These are phyloP conservation scores for Coemansia sp. DNA, from an alignment of 192 early-diverging fungal species.

Conservation along the genomic window DNA sequence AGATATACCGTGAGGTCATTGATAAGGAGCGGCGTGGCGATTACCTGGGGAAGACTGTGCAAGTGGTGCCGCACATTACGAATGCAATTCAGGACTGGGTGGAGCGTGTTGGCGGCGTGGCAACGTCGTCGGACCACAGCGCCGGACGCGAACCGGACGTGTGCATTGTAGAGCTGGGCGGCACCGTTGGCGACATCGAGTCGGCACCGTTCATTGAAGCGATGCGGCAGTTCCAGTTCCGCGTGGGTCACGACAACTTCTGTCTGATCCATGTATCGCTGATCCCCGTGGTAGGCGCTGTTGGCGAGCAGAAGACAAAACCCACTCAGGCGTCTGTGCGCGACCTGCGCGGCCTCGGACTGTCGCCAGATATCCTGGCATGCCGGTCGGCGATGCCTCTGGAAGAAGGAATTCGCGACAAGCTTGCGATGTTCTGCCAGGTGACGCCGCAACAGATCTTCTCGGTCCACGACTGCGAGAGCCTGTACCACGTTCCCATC, in stretches of 20 bases:
- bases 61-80: constrained; percentile 98
- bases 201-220: constrained; percentile 99
- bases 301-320: constrained; percentile 99
- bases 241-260: constrained; percentile 98
- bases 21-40: constrained; percentile 93
- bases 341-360: constrained; percentile 91
- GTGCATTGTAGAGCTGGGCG: constrained; percentile 98
- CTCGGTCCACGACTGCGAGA: constrained; percentile 94
- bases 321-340: constrained; percentile 97
- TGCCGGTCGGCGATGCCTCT: constrained; percentile 88
- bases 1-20: constrained; percentile 96
- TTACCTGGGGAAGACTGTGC: constrained; percentile 98
- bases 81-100: constrained; percentile 98
- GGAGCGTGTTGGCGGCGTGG: constrained; percentile 88
- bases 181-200: constrained; percentile 99
- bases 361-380: constrained; percentile 95
- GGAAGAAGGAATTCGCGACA: constrained; percentile 78
- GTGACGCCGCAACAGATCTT: constrained; percentile 90
- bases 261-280: constrained; percentile 97
- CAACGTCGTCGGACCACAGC: constrained; percentile 68
- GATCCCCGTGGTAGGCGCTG: constrained; percentile 93
- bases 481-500: constrained; percentile 95
- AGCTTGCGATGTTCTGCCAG: constrained; percentile 99
- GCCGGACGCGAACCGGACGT: constrained; percentile 73
- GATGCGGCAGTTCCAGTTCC: constrained; percentile 99